These are phyloP conservation scores for Hypoxylon rubiginosum DNA, from an alignment of 2,329 filamentous ascomycete species.

Conservation along the genomic window DNA sequence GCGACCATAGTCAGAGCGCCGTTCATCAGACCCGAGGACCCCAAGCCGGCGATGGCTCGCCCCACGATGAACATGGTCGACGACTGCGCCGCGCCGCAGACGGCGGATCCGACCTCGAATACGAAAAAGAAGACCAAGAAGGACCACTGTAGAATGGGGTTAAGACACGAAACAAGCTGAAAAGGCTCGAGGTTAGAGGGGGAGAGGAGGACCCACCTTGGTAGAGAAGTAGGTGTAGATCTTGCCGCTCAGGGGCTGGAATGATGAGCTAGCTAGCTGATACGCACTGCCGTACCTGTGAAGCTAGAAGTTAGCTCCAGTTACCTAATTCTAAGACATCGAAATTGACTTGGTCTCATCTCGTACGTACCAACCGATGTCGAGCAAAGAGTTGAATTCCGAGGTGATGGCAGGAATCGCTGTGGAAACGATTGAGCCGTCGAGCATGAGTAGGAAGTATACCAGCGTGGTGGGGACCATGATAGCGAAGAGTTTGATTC, in stretches of 20 bases:
- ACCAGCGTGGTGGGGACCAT: slow-evolving; percentile 2
- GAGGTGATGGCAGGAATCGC: slow-evolving; percentile 11
- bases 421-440: slow-evolving; percentile 3
- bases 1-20: slow-evolving; percentile 49
- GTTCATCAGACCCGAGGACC: slow-evolving; percentile 62
- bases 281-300: neutral
- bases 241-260: slow-evolving; percentile 3
- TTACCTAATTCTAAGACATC: neutral
- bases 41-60: slow-evolving; percentile 64
- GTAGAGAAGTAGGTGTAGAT: slow-evolving; percentile 5
- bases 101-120: slow-evolving; percentile 66
- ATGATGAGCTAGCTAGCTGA: neutral
- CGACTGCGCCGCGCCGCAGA: slow-evolving; percentile 62
- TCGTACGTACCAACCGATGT: slow-evolving; percentile 16
- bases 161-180: neutral
- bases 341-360: neutral
- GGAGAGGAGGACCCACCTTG: neutral
- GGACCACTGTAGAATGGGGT: neutral
- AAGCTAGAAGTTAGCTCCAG: neutral
- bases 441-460: slow-evolving; percentile 5
- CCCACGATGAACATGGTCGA: slow-evolving; percentile 66
- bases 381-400: slow-evolving; percentile 6
- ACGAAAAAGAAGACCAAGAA: slow-evolving; percentile 55
- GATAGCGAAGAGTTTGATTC: slow-evolving; percentile 6
- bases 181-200: neutral